Evolutionary conservation across 2,329 filamentous ascomycete genomes (phyloP), one percentile per base, ranked within the genome.

Genomic region (Acrocalymma vagum): DNA sequence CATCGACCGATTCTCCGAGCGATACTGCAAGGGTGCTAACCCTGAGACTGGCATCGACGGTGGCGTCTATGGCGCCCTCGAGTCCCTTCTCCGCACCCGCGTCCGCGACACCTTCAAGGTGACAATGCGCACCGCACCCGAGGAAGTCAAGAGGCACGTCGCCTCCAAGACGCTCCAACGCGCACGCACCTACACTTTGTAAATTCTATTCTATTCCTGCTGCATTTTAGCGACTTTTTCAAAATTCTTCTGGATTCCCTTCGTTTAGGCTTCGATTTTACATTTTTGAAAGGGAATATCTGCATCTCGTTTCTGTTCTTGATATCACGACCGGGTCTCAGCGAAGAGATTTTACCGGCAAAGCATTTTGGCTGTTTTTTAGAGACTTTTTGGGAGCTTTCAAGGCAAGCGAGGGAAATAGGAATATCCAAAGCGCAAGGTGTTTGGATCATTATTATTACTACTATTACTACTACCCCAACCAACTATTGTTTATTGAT

Each of bases 21-120:
- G 63, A 22, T 69, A 67, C 50, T 63, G 58, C 51, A 66, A 58
- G 38, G 22, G 29, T 11, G 43, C 43, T n/a, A 59, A 54, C 33
- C 26, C 43, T 6, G 57, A 60, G 14, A 58, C 48, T 2, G 56
- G 62, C 32, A 61, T 65, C 29, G 60, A 64, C 9, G 45, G 51
- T 16, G 55, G 60, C 13, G 59, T 69, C 11, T 66, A 67, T 31
- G 45, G 45, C 9, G 55, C 60, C 1, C 38, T 69, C 16, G 63
- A 69, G 42, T 43, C 57, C 3, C 45, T 67, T 9, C 58, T 69
- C 15, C 60, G 65, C 29, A 67, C 62, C 2, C 54, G 62, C 16
- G 63, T 69, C 2, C 59, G 64, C 29, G 65, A 69, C 33, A 69
- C 65, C 2, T 67, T 69, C 49, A 65, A 63, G 36, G 50, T 63